These are phyloP conservation scores for Botryotinia narcissicola DNA, from an alignment of 2,329 filamentous ascomycete genomes.

Conservation along the genomic window DNA sequence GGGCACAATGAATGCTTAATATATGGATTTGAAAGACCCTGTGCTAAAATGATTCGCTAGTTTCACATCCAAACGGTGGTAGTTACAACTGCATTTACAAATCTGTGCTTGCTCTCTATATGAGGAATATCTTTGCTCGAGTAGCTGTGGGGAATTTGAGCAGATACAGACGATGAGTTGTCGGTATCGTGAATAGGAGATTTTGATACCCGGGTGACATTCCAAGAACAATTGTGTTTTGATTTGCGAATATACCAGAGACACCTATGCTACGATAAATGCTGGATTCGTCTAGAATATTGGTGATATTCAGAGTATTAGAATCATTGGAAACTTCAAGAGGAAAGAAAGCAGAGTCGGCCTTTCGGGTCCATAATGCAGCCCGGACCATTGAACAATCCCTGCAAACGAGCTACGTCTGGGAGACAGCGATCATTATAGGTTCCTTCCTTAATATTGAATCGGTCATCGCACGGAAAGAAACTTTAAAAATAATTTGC, in stretches of 20 bases:
- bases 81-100: not conserved
- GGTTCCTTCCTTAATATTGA: not conserved
- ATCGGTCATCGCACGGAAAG: not conserved
- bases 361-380: not conserved
- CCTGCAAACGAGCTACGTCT: not conserved
- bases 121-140: not conserved
- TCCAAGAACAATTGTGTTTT: not conserved
- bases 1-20: not conserved
- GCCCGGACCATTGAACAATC: not conserved
- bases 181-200: not conserved
- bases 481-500: not conserved
- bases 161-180: not conserved
- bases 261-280: not conserved
- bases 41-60: not conserved
- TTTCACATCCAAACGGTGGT: not conserved
- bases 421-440: not conserved
- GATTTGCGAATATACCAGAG: not conserved
- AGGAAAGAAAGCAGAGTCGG: not conserved
- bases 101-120: not conserved
- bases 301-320: not conserved
- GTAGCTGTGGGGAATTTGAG: not conserved
- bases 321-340: not conserved
- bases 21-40: not conserved
- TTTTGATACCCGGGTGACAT: not conserved
- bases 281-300: not conserved